These are phyloP conservation scores for Selaginella tamariscina DNA, from an alignment of 75 land plant genomes.

Conservation along the genomic window DNA sequence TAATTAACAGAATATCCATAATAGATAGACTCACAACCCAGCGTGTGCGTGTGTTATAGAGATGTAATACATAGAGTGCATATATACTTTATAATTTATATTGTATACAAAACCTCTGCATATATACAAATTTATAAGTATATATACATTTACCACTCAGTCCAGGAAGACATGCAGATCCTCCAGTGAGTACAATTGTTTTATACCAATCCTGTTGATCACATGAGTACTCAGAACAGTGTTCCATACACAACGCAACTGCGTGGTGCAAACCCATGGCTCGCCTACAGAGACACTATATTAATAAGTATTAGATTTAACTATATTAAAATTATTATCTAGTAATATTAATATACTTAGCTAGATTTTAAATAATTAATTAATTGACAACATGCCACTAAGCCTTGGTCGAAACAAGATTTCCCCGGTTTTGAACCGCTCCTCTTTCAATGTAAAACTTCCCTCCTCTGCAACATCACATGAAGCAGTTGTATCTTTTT, in stretches of 20 bases:
- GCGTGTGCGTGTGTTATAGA: too few species aligned
- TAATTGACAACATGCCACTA: constrained; percentile 50
- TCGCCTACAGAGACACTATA: constrained; percentile 28
- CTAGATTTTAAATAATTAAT: background rate
- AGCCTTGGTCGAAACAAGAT: constrained; percentile 64
- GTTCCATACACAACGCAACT: constrained; percentile 78
- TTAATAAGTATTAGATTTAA: background rate
- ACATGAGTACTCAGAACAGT: constrained; percentile 38
- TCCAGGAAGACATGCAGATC: constrained; percentile 77
- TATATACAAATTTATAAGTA: background rate
- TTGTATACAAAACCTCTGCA: too few species aligned
- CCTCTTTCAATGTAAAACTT: constrained; percentile 46
- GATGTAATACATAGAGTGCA: too few species aligned
- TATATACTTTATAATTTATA: too few species aligned
- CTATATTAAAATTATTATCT: constrained; percentile 2
- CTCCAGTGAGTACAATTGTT: constrained; percentile 74
- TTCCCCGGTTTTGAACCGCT: constrained; percentile 72
- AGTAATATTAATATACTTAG: background rate
- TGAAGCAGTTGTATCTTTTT: constrained; percentile 50
- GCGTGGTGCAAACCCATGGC: constrained; percentile 77
- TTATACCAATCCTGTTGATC: constrained; percentile 55
- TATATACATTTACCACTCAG: constrained; percentile 40
- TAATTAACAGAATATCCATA: background rate
- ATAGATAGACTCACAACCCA: too few species aligned
- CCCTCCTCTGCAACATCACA: constrained; percentile 42